A percentile compares a stretch with the other conserved stretches of the same genome.
Evolutionary conservation across 345 rosid genomes (phyloP).

Genomic region (Citropsis articulata): DNA sequence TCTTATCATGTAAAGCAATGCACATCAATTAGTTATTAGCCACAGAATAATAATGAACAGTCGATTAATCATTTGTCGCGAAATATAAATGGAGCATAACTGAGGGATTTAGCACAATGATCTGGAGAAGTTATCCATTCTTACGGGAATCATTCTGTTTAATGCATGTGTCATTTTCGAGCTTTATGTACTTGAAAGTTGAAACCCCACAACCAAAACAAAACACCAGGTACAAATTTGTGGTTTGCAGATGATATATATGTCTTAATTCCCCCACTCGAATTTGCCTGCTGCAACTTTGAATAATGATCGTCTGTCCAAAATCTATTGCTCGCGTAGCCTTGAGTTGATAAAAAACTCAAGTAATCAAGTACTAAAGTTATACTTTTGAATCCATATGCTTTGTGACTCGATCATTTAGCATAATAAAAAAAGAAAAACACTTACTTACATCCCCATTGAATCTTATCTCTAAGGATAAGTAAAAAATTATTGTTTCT

Average conservation of each 20-base stretch:
- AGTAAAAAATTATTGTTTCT: background rate
- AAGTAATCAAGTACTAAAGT: too few relatives aligned
- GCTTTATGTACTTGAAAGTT: background rate
- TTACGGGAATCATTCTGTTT: conserved; percentile 5
- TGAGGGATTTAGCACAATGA: background rate
- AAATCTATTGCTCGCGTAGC: background rate
- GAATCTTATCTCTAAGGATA: conserved; percentile 9
- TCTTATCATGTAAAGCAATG: too few relatives aligned
- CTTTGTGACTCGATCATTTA: background rate
- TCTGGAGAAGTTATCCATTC: background rate
- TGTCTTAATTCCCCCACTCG: conserved; percentile 15
- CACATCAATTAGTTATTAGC: too few relatives aligned
- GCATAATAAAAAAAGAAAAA: background rate
- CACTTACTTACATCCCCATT: background rate
- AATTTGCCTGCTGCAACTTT: conserved; percentile 8
- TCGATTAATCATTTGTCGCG: background rate
- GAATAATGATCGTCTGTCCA: conserved; percentile 10
- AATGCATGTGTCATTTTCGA: background rate
- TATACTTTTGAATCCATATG: background rate
- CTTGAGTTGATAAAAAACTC: too few relatives aligned
- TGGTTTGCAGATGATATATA: background rate
- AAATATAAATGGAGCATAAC: conserved; percentile 1
- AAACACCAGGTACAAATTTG: conserved; percentile 20
- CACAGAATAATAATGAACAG: too few relatives aligned
- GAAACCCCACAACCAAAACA: conserved; percentile 19